Evolutionary conservation across 352 stramenopile genomes (phyloP).

Genomic region (Globisporangium alternatum): DNA sequence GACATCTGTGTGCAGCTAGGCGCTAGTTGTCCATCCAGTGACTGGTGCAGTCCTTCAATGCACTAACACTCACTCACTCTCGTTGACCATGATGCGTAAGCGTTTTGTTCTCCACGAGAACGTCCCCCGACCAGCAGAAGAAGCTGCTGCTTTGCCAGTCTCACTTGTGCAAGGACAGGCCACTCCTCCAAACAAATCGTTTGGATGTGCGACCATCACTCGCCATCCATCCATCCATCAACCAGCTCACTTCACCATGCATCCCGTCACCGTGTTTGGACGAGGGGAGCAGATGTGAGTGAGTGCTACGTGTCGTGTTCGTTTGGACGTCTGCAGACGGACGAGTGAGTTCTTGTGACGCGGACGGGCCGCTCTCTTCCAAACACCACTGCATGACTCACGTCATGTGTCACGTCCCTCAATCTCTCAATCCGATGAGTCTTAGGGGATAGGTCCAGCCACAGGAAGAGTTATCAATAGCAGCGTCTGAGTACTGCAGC

Average conservation of each 20-base stretch:
- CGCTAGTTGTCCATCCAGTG: background rate
- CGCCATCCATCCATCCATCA: background rate
- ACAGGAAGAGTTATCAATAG: background rate
- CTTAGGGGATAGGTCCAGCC: background rate
- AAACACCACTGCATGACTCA: background rate
- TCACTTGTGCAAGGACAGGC: background rate
- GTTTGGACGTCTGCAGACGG: background rate
- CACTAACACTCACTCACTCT: background rate
- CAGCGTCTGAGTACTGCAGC: too few species aligned
- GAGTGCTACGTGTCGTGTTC: background rate
- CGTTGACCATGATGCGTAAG: too few species aligned
- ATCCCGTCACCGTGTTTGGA: conserved; percentile 1
- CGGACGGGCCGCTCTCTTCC: background rate
- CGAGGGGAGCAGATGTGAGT: background rate
- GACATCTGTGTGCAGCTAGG: background rate
- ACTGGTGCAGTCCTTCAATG: background rate
- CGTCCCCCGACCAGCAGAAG: background rate
- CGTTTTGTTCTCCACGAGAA: background rate
- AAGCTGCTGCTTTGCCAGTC: background rate
- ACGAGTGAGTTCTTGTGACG: background rate
- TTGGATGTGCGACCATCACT: background rate
- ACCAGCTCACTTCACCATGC: background rate
- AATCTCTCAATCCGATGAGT: background rate
- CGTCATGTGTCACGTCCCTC: background rate
- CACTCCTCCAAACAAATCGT: background rate